These are phyloP conservation scores for Saccharomycopsis hybrid DNA, from an alignment of 1,139 yeast species.

Conservation along the genomic window DNA sequence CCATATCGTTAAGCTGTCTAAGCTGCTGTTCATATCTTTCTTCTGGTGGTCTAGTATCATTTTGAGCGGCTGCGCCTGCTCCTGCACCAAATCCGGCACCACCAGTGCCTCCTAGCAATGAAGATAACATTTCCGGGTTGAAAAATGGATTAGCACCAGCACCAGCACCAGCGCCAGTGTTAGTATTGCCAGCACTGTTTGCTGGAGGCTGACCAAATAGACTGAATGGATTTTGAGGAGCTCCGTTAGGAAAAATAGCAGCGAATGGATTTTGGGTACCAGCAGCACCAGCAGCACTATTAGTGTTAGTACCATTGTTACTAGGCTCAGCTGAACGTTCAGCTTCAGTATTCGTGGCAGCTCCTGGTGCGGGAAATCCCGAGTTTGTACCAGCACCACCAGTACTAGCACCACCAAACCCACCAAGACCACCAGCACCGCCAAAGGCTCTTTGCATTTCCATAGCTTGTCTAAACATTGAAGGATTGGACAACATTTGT, in stretches of 20 bases:
- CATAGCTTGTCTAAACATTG: slow-evolving; percentile 77
- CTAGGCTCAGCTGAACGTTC: too few relatives aligned
- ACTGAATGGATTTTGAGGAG: slow-evolving; percentile 29
- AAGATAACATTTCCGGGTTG: slow-evolving; percentile 35
- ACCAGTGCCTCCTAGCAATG: slow-evolving; percentile 40
- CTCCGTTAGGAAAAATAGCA: slow-evolving; percentile 38
- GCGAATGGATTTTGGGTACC: slow-evolving; percentile 45
- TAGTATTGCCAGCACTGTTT: slow-evolving; percentile 24
- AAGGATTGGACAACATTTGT: slow-evolving; percentile 81
- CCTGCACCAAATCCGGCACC: too few relatives aligned
- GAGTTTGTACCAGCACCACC: slow-evolving; percentile 22
- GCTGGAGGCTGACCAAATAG: slow-evolving; percentile 17
- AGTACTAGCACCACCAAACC: slow-evolving; percentile 2
- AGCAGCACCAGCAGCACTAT: slow-evolving; percentile 1
- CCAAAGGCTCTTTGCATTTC: slow-evolving; percentile 54
- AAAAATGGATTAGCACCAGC: slow-evolving; percentile 26
- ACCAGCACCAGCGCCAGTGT: slow-evolving; percentile 21
- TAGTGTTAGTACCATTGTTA: too few relatives aligned
- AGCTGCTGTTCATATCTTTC: slow-evolving; percentile 87
- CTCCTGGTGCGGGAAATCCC: slow-evolving; percentile 8
- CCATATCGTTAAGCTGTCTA: slow-evolving; percentile 93
- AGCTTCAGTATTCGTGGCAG: background rate
- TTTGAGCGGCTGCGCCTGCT: slow-evolving; percentile 36
- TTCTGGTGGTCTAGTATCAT: slow-evolving; percentile 89
- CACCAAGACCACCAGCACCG: slow-evolving; percentile 27